phyloP scores from a whole-genome alignment of 1,284 basidiomycete species.

The Apiotrichum montevideense region DNA sequence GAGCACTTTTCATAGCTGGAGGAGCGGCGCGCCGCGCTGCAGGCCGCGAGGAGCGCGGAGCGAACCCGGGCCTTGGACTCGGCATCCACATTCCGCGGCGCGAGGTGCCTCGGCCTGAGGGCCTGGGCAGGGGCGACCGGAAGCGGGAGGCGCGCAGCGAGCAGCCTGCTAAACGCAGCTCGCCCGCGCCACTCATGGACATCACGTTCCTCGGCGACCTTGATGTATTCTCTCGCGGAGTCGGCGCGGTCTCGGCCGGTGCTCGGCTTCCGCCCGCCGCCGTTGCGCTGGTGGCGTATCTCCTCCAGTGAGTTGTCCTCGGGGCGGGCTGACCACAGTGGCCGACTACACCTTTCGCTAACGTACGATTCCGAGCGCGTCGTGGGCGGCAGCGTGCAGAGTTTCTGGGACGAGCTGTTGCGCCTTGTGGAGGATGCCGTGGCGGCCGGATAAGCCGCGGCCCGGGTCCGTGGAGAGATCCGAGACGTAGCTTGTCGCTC shows the following conservation, averaged over 20 bases:
- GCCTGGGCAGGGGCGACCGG: no score
- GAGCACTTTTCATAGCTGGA: conserved; percentile 57
- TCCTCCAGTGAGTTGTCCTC: conserved; percentile 1
- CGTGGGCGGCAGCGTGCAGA: no score
- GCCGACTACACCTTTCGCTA: no score
- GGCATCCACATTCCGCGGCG: conserved; percentile 4
- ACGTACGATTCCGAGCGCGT: no score
- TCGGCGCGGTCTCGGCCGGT: conserved; percentile 50
- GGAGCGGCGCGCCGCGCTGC: conserved; percentile 57
- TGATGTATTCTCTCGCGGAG: conserved; percentile 66
- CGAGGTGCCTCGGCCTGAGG: not conserved
- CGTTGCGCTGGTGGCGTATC: conserved; percentile 66
- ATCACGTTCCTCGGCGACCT: conserved; percentile 70
- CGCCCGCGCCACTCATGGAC: conserved; percentile 56
- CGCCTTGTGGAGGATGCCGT: no score
- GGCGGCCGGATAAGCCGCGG: no score
- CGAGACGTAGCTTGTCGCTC: no score
- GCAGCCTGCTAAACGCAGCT: no score
- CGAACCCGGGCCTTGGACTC: conserved; percentile 9
- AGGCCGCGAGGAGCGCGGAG: conserved; percentile 57
- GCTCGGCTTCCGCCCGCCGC: conserved; percentile 67
- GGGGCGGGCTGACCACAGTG: no score
- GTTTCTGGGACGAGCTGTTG: no score
- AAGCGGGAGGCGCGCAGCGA: not conserved
- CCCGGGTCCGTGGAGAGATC: no score